Conservation (phyloP, 257 asterid genomes). For the Scutellaria minor region DNA sequence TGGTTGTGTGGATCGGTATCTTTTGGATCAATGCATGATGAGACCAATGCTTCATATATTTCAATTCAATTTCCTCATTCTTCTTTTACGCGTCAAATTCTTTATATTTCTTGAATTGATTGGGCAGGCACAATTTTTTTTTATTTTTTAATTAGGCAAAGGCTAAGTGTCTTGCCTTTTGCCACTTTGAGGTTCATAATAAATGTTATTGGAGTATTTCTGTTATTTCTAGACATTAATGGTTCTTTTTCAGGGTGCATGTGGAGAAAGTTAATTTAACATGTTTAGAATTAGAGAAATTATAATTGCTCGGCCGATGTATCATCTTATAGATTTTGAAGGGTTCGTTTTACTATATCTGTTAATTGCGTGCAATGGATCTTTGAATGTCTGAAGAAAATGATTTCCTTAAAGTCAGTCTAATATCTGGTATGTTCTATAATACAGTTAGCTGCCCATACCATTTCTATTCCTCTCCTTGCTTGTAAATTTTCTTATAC, state of each 20-base stretch:
- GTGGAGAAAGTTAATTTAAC: conserved; percentile 16
- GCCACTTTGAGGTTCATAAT: conserved; percentile 23
- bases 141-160: background rate
- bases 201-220: conserved; percentile 16
- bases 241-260: conserved; percentile 9
- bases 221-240: conserved; percentile 22
- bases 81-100: background rate
- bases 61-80: conserved; percentile 17
- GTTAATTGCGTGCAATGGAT: background rate
- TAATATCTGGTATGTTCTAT: background rate
- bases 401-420: background rate
- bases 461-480: conserved; percentile 14
- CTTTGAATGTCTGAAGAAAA: conserved; percentile 17
- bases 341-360: conserved; percentile 13
- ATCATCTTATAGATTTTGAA: background rate
- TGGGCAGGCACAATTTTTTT: background rate
- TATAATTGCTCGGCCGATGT: background rate
- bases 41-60: conserved; percentile 25
- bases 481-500: background rate
- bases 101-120: background rate
- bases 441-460: background rate
- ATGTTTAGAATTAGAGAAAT: background rate
- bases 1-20: conserved; percentile 28
- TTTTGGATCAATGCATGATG: conserved; percentile 40
- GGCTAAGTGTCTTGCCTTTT: background rate